A percentile compares a stretch with the other conserved stretches of the same genome.
These are phyloP conservation scores for Cadophora gregata DNA, from an alignment of 2,329 filamentous ascomycete genomes.

Conservation along the genomic window DNA sequence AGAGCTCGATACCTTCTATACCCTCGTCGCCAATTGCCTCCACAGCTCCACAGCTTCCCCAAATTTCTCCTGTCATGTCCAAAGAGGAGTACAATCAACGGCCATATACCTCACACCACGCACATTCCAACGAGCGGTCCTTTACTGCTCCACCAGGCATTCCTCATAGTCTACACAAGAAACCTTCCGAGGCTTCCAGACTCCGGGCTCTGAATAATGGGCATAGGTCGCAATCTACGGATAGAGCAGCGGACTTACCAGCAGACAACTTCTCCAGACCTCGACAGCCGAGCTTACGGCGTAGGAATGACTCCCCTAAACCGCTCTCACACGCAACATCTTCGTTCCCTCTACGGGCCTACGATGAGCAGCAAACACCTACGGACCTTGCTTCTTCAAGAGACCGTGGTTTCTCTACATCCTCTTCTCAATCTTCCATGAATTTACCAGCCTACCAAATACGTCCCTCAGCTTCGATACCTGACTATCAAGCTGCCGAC, in stretches of 20 bases:
- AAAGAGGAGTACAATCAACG: slow-evolving; percentile 32
- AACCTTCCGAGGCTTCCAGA: slow-evolving; percentile 43
- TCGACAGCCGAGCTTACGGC: slow-evolving; percentile 38
- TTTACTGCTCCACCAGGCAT: slow-evolving; percentile 34
- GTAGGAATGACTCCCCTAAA: slow-evolving; percentile 40
- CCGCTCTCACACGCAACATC: slow-evolving; percentile 33
- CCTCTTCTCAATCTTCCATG: slow-evolving; percentile 40
- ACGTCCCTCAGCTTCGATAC: slow-evolving; percentile 43
- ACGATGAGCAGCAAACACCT: slow-evolving; percentile 35
- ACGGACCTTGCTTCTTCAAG: slow-evolving; percentile 30
- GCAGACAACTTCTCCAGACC: slow-evolving; percentile 43
- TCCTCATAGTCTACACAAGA: slow-evolving; percentile 36
- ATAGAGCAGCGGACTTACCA: slow-evolving; percentile 36
- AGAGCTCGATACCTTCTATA: slow-evolving; percentile 27
- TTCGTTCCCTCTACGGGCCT: slow-evolving; percentile 34
- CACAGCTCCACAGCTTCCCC: slow-evolving; percentile 29
- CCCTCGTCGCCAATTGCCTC: slow-evolving; percentile 31
- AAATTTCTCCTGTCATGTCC: slow-evolving; percentile 25
- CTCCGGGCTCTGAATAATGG: slow-evolving; percentile 44
- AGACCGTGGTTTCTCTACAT: slow-evolving; percentile 41
- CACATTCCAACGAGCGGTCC: slow-evolving; percentile 34
- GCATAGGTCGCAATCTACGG: slow-evolving; percentile 37
- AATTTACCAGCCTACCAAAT: slow-evolving; percentile 29
- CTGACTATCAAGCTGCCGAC: slow-evolving; percentile 42
- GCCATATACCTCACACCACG: slow-evolving; percentile 38